phyloP scores from a whole-genome alignment of 2,329 filamentous ascomycete genomes.

The Arthrinium puccinioides region DNA sequence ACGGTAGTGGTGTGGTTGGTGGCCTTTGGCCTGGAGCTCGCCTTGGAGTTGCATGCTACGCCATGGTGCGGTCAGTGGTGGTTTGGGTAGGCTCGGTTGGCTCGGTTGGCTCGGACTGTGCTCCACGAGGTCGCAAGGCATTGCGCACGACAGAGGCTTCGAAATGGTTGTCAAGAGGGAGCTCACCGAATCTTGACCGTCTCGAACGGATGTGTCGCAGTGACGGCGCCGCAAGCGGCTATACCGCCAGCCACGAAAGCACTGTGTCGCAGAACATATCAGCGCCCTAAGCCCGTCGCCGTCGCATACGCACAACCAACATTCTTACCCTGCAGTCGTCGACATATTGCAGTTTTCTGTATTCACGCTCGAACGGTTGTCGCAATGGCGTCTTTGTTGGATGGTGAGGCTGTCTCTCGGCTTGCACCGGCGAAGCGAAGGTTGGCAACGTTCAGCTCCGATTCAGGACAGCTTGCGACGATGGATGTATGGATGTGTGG shows the following conservation, averaged over 20 bases:
- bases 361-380: not conserved
- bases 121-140: slow-evolving; percentile 3
- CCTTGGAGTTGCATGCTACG: slow-evolving; percentile 86
- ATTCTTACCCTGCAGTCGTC: slow-evolving; percentile 20
- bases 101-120: not conserved
- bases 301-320: not conserved
- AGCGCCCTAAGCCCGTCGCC: not conserved
- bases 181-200: slow-evolving; percentile 93
- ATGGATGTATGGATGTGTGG: too few species aligned
- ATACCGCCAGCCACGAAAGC: slow-evolving; percentile 95
- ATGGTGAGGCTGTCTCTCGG: too few species aligned
- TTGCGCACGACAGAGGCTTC: not conserved
- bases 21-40: slow-evolving; percentile 80
- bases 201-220: slow-evolving; percentile 95
- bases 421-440: too few species aligned
- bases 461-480: too few species aligned
- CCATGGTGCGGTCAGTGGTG: slow-evolving; percentile 8
- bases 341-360: slow-evolving; percentile 15
- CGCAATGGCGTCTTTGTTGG: too few species aligned
- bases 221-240: slow-evolving; percentile 94
- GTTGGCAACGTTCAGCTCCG: too few species aligned
- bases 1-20: slow-evolving; percentile 81
- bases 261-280: slow-evolving; percentile 29
- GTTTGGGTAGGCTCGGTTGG: not conserved
- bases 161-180: slow-evolving; percentile 1